Evolutionary conservation across 345 rosid genomes (phyloP).

Genomic region (Raphanus sativus): DNA sequence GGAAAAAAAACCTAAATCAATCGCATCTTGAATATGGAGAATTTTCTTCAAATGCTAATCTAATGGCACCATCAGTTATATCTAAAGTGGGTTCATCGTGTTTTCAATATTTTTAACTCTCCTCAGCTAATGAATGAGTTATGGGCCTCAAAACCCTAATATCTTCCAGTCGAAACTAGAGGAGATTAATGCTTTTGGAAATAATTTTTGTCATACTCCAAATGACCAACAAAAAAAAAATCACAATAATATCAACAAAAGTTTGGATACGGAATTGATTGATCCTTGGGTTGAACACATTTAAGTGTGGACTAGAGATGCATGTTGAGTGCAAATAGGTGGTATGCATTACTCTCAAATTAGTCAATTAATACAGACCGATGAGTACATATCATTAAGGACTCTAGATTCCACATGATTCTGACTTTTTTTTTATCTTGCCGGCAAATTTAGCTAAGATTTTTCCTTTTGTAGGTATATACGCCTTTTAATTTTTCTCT

Average conservation of each 20-base stretch:
- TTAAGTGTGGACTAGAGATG: neutral
- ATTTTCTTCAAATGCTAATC: no score
- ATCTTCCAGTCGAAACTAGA: neutral
- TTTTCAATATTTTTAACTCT: neutral
- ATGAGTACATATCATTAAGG: neutral
- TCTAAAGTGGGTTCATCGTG: no score
- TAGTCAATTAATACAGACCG: constrained; percentile 20
- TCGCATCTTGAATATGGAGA: no score
- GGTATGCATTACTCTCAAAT: neutral
- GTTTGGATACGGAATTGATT: neutral
- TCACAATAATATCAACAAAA: neutral
- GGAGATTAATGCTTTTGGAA: neutral
- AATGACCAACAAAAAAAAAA: neutral
- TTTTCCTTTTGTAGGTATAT: neutral
- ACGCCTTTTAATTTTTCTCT: neutral
- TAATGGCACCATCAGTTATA: no score
- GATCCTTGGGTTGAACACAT: constrained; percentile 13
- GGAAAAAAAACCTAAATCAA: no score
- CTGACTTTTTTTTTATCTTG: neutral
- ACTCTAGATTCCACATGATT: constrained; percentile 10
- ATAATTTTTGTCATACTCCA: neutral
- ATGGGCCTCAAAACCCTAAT: neutral
- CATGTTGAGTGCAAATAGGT: constrained; percentile 24
- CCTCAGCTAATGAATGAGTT: neutral
- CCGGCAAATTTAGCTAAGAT: neutral